Evolutionary conservation across 176 grass and related monocot genomes (phyloP).

Genomic region (Triticum timopheevii): DNA sequence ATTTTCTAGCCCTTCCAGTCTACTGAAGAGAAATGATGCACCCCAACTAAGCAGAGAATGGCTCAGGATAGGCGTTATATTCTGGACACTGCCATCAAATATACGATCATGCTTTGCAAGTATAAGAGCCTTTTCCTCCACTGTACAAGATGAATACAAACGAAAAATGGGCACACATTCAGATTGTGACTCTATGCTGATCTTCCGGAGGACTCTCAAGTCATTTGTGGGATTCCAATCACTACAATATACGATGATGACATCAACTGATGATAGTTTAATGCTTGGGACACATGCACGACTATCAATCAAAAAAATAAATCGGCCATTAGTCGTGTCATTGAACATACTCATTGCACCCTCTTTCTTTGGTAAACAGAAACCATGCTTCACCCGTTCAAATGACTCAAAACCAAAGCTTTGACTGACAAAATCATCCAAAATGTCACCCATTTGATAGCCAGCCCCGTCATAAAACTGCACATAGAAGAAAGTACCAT

Average conservation of each 20-base stretch:
- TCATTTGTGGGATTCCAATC: conserved; percentile 94
- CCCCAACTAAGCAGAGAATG: conserved; percentile 92
- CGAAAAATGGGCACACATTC: conserved; percentile 61
- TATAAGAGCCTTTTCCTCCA: conserved; percentile 84
- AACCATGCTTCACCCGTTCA: conserved; percentile 63
- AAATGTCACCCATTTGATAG: conserved; percentile 73
- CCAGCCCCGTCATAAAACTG: conserved; percentile 66
- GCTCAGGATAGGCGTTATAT: conserved; percentile 57
- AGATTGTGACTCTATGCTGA: conserved; percentile 66
- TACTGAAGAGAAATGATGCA: conserved; percentile 58
- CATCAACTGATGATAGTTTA: conserved; percentile 83
- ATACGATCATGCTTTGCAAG: conserved; percentile 69
- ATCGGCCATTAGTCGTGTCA: conserved; percentile 71
- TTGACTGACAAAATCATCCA: conserved; percentile 86
- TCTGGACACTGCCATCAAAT: conserved; percentile 60
- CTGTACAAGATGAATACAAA: conserved; percentile 71
- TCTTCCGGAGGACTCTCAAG: conserved; percentile 60
- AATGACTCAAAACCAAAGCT: conserved; percentile 83
- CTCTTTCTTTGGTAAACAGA: conserved; percentile 56
- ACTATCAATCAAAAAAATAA: conserved; percentile 86
- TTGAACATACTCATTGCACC: conserved; percentile 83
- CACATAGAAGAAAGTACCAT: conserved; percentile 34
- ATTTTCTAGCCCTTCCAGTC: conserved; percentile 60
- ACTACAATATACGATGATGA: conserved; percentile 61
- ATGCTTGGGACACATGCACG: conserved; percentile 82